phyloP scores from a whole-genome alignment of 129 eudicot genomes.

The Oenanthe sinensis region DNA sequence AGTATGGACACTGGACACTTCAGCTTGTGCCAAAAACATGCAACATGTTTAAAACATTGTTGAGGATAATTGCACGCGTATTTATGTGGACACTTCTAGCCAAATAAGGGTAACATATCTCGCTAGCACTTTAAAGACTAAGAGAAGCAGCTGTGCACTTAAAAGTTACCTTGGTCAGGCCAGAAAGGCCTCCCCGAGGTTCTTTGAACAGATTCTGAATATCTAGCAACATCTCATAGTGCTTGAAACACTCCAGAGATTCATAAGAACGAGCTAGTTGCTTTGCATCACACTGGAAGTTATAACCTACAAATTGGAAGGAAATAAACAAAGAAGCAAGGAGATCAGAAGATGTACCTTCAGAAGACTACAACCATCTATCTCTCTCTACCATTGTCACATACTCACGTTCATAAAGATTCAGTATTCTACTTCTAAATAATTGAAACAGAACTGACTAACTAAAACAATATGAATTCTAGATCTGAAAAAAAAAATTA shows the following conservation, averaged over 20 bases:
- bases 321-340: neutral
- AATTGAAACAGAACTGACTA: neutral
- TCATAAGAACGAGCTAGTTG: slow-evolving; percentile 70
- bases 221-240: slow-evolving; percentile 89
- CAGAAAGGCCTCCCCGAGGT: slow-evolving; percentile 66
- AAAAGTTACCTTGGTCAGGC: slow-evolving; percentile 68
- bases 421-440: neutral
- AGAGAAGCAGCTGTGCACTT: neutral
- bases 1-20: neutral
- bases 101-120: slow-evolving; percentile 13
- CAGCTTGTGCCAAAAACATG: neutral
- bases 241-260: slow-evolving; percentile 67
- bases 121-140: slow-evolving; percentile 47
- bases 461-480: neutral
- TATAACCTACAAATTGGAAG: slow-evolving; percentile 51
- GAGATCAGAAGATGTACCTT: neutral
- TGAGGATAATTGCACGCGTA: neutral
- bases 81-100: neutral
- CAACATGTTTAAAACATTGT: neutral
- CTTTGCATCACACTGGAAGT: slow-evolving; percentile 78
- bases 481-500: neutral
- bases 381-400: neutral
- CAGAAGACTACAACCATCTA: neutral
- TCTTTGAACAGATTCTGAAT: slow-evolving; percentile 87
- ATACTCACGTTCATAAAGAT: neutral